These are phyloP conservation scores for Leptographium radiaticola DNA, from an alignment of 2,329 filamentous ascomycete species.

Conservation along the genomic window DNA sequence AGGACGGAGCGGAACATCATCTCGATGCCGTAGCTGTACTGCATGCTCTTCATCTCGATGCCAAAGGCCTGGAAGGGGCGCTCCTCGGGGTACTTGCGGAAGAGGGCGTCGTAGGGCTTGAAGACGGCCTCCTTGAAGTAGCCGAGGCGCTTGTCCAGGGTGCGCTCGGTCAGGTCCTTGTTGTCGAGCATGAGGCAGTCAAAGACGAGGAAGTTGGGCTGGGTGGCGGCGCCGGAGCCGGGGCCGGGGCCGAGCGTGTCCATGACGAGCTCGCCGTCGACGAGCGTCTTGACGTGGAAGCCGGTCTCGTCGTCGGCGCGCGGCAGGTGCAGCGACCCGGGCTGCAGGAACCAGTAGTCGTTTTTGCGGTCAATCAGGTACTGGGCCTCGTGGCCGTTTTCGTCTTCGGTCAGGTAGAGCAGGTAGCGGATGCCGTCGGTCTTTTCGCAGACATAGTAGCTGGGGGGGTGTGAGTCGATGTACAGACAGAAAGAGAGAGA, in stretches of 20 bases:
- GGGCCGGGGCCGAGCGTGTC: conserved; percentile 57
- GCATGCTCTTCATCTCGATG: conserved; percentile 78
- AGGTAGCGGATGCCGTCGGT: conserved; percentile 92
- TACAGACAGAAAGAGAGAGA: no score
- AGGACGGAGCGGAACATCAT: conserved; percentile 87
- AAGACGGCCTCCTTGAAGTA: conserved; percentile 73
- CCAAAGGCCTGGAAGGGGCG: conserved; percentile 60
- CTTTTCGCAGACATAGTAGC: conserved; percentile 97
- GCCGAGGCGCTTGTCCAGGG: conserved; percentile 77
- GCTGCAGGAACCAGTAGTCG: conserved; percentile 78
- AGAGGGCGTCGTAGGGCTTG: conserved; percentile 52
- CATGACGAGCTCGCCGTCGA: conserved; percentile 88
- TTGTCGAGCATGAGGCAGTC: conserved; percentile 79
- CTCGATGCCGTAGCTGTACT: conserved; percentile 76
- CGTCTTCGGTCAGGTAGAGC: conserved; percentile 69
- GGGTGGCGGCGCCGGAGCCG: conserved; percentile 23
- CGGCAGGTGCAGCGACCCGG: conserved; percentile 65
- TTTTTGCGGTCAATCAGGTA: conserved; percentile 97
- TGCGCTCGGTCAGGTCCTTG: conserved; percentile 60
- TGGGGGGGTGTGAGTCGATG: conserved; percentile 17
- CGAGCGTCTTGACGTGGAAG: conserved; percentile 69
- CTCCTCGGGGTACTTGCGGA: conserved; percentile 56
- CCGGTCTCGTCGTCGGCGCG: conserved; percentile 41
- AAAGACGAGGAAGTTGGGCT: conserved; percentile 82
- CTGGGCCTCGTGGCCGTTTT: conserved; percentile 51